Evolutionary conservation across 441 rosid genomes (phyloP).

Genomic region (Geranium incanum): DNA sequence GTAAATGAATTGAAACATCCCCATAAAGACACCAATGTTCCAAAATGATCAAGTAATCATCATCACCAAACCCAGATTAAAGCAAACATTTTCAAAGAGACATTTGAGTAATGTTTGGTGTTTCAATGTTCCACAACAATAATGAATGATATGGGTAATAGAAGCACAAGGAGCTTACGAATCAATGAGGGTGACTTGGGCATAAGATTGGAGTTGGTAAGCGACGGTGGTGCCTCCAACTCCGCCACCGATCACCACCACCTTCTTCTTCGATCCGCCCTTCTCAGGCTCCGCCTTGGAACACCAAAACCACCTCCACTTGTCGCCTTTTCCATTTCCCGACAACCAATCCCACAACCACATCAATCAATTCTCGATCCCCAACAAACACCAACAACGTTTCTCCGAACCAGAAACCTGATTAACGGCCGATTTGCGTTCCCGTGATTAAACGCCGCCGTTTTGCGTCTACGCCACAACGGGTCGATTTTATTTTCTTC

Average conservation of each 20-base stretch:
- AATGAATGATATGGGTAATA: background rate
- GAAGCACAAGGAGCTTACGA: slow-evolving; percentile 35
- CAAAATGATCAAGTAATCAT: background rate
- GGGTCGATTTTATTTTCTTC: background rate
- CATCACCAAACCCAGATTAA: background rate
- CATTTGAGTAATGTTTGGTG: background rate
- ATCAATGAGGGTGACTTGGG: slow-evolving; percentile 69
- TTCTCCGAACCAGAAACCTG: background rate
- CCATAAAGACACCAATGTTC: background rate
- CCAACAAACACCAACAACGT: background rate
- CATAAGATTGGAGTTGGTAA: slow-evolving; percentile 46
- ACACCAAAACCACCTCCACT: background rate
- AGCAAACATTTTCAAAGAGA: background rate
- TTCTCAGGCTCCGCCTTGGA: background rate
- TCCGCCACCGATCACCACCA: slow-evolving; percentile 72
- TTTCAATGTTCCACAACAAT: background rate
- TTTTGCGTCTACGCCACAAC: background rate
- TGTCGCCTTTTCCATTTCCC: background rate
- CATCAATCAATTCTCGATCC: background rate
- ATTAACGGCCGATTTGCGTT: background rate
- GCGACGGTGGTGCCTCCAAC: slow-evolving; percentile 58
- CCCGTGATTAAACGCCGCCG: slow-evolving; percentile 7
- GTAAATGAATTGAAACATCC: background rate
- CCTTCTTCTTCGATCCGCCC: slow-evolving; percentile 23
- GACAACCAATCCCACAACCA: background rate